These are phyloP conservation scores for Geoglossum glabrum DNA, from an alignment of 495 filamentous ascomycete species.

Conservation along the genomic window DNA sequence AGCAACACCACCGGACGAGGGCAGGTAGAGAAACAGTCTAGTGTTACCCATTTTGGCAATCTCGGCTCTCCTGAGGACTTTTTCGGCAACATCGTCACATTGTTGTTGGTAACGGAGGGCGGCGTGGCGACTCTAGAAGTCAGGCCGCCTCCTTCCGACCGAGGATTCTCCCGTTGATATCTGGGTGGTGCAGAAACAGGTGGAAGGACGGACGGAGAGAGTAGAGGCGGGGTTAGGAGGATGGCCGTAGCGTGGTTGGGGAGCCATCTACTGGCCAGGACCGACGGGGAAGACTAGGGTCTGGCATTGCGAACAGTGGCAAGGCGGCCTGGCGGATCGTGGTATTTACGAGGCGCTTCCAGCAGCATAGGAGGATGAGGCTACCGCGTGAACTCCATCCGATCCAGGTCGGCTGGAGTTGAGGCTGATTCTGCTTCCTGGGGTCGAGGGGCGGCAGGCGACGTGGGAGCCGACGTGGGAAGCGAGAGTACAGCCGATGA, in stretches of 20 bases:
- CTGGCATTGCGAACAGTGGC: no score
- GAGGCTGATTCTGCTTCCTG: not conserved
- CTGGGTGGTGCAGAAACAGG: not conserved
- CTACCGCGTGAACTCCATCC: not conserved
- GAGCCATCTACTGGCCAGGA: not conserved
- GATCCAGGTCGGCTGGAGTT: not conserved
- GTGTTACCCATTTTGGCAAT: slow-evolving; percentile 55
- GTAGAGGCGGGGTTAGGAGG: not conserved
- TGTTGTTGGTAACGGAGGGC: slow-evolving; percentile 5
- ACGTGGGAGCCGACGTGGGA: no score
- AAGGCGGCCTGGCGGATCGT: no score
- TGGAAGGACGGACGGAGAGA: not conserved
- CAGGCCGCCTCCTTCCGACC: not conserved
- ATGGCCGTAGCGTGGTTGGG: not conserved
- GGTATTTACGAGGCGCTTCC: not conserved
- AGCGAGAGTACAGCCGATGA: no score
- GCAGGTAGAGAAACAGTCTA: not conserved
- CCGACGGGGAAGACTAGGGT: no score
- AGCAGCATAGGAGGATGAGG: not conserved
- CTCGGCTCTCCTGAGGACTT: slow-evolving; percentile 51
- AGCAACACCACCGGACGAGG: not conserved
- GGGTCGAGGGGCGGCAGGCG: not conserved
- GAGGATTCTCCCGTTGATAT: not conserved
- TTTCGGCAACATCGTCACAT: slow-evolving; percentile 45
- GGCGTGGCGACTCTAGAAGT: not conserved